Evolutionary conservation across 169 alveolate species (phyloP), one percentile per base, ranked within the genome.

Genomic region (Fabrea salina): DNA sequence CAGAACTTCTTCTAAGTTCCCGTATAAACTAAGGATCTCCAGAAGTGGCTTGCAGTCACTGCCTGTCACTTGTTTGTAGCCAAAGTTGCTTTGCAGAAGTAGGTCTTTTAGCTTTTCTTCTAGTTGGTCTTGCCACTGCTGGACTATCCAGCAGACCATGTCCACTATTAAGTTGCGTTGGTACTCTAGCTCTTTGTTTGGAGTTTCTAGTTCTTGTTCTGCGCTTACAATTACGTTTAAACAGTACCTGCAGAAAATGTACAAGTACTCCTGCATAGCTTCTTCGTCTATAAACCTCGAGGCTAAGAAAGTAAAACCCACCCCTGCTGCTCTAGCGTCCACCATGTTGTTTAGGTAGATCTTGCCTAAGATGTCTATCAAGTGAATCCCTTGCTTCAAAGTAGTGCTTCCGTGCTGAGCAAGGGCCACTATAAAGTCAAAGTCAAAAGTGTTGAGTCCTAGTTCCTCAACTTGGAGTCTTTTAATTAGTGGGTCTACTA

Each of bases 401-500:
- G 83, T 82, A 50, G 86, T 68, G 50, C 89, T 81, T 7, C 91
- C 93, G 79, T 94, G 91, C 53, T 88, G 74, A 1, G 94, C 90
- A 0, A 91, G 76, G 25, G 70, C 76, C 16, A 81, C 80, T 61
- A 91, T 86, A 67, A 94, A 89, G 3, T 88, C 84, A 72, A 91
- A 85, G 83, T 94, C 96, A 86, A 87, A 87, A 37, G 86, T 82
- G 64, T 94, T 33, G 5, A 47, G 27, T 25, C 44, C 84, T 16
- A 89, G 88, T 54, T 89, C 91, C 32, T 86, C 82, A 4, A 89
- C 79, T 76, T 85, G 81, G 0, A 91, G 82, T 78, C 90, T 86
- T 59, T 92, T 94, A 0, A 91, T 86, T 27, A 90, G 76, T 16
- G 95, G 94, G 49, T 94, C 97, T 5, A 92, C 56, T 53, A 94